Evolutionary conservation across 2,329 filamentous ascomycete species (phyloP), one percentile per base, ranked within the genome.

Genomic region (Teratosphaeriaceae sp.): DNA sequence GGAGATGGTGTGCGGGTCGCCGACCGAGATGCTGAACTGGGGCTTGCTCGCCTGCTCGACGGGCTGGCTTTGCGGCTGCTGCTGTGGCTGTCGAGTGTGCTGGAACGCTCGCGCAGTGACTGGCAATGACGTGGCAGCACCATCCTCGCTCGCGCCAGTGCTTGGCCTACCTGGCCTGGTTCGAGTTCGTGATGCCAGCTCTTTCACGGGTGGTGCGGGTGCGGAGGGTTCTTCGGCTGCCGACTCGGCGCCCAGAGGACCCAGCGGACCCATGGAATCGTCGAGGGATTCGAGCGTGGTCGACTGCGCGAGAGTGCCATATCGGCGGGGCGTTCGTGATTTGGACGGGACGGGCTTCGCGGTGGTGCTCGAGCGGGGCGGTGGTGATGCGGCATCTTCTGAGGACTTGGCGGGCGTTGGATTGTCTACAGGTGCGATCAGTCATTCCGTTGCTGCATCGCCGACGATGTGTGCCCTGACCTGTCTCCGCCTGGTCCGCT

Each of bases 1-100:
- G 46, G 92, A 92, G 53, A 98, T 90, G 71, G 97, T 98, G 68
- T 96, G 89, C 43, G 92, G 92, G 67, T 98, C 92, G 45, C 92
- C 92, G 18, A 98, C 92, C 2, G 77, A 81, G 57, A 98, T 97
- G 38, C 86, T 73, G 66, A 97, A 98, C 31, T 73, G 84, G 4
- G 92, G 92, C 67, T 95, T 94, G 22, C 90, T 83, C 36, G 92
- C 92, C 69, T 94, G 86, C 66, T 97, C 90, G 43, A 97, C 72
- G 64, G 85, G 94, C 52, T 96, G 79, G 61, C 89, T n/a, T n/a
- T n/a, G 95, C 15, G 89, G 88, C 12, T 22, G 37, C 20, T 27
- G 37, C 15, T 39, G 37, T 6, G 19, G 30, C 9, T 36, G 40
- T 59, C 80, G 76, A 50, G 76, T 73, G 54, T 76, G 68, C 54